These are phyloP conservation scores for Blumeria graminis DNA, from an alignment of 2,329 filamentous ascomycete species.

Conservation along the genomic window DNA sequence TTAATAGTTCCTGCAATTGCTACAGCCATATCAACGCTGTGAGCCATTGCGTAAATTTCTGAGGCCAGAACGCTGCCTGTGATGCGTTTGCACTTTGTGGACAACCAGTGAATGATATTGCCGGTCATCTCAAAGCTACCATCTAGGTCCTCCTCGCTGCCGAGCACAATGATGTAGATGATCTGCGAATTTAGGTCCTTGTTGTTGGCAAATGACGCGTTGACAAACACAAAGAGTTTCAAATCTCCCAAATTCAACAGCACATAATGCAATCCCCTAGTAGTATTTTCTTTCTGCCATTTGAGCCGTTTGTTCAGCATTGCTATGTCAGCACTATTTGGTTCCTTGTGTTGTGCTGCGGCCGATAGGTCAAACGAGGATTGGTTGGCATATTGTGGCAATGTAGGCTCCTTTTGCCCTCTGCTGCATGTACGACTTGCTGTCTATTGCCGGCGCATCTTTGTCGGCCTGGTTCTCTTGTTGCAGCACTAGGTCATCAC, in stretches of 20 bases:
- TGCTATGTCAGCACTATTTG: background rate
- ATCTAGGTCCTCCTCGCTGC: background rate
- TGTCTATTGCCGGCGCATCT: background rate
- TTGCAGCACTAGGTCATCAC: background rate
- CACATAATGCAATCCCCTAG: background rate
- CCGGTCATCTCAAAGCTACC: background rate
- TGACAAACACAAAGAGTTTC: background rate
- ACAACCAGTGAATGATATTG: background rate
- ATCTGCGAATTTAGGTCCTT: background rate
- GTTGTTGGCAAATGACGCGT: background rate
- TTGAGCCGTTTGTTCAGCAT: background rate
- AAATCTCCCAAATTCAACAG: background rate
- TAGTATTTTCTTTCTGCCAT: background rate
- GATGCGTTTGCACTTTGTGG: background rate
- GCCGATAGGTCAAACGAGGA: background rate
- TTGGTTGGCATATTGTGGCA: background rate
- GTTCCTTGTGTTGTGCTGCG: background rate
- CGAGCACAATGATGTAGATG: too few relatives aligned
- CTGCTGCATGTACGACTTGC: background rate
- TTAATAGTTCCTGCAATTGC: background rate
- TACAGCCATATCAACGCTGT: background rate
- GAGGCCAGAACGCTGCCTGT: background rate
- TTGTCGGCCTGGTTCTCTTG: constrained; percentile 2
- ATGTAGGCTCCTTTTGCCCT: background rate
- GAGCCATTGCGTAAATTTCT: background rate